Evolutionary conservation across 1,284 basidiomycete species (phyloP).

Genomic region (Rugosomyces carneus): DNA sequence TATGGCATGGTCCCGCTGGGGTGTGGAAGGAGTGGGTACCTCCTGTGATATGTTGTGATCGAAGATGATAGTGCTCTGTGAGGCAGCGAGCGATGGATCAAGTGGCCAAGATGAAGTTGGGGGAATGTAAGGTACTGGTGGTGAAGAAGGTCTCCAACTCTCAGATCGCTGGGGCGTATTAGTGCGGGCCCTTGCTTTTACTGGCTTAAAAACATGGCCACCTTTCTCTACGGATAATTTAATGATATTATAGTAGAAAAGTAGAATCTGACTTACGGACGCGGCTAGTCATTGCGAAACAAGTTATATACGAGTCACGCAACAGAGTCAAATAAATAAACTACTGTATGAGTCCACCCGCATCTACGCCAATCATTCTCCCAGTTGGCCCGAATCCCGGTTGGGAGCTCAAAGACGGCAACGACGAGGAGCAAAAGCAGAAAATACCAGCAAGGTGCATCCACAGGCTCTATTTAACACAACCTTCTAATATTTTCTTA

Average conservation of each 20-base stretch:
- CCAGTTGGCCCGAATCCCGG: slow-evolving; percentile 48
- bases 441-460: slow-evolving; percentile 50
- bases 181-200: slow-evolving; percentile 44
- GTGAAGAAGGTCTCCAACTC: slow-evolving; percentile 24
- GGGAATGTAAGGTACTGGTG: slow-evolving; percentile 9
- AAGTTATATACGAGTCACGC: too few species aligned
- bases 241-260: slow-evolving; percentile 6
- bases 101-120: slow-evolving; percentile 12
- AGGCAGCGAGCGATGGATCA: not conserved
- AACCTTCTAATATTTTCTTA: not conserved
- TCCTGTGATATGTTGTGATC: slow-evolving; percentile 4
- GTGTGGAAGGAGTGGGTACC: not conserved
- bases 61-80: not conserved
- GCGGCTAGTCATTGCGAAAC: slow-evolving; percentile 61
- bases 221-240: slow-evolving; percentile 62
- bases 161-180: slow-evolving; percentile 30
- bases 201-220: slow-evolving; percentile 58
- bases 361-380: slow-evolving; percentile 31
- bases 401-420: slow-evolving; percentile 48
- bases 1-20: not conserved
- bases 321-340: slow-evolving; percentile 20
- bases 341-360: slow-evolving; percentile 18
- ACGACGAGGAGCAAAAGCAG: slow-evolving; percentile 33
- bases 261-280: slow-evolving; percentile 51
- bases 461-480: not conserved